phyloP scores from a whole-genome alignment of 2,329 filamentous ascomycete species.

The Pseudogymnoascus sp. region DNA sequence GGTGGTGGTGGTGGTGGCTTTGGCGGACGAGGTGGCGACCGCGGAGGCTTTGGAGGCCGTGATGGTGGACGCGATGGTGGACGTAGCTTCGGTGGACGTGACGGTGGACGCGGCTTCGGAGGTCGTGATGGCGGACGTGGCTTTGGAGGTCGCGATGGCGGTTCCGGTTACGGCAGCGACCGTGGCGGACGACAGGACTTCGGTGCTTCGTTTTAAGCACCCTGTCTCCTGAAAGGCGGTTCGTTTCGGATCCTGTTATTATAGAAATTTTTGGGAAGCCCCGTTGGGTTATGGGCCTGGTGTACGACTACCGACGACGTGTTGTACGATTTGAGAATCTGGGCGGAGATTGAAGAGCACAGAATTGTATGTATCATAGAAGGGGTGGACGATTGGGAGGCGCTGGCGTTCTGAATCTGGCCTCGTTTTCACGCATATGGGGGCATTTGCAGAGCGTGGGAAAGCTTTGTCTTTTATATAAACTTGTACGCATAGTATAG shows the following conservation, averaged over 20 bases:
- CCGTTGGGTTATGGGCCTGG: not conserved
- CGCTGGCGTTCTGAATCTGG: constrained; percentile 6
- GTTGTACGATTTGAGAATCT: not conserved
- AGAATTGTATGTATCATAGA: constrained; percentile 4
- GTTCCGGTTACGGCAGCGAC: constrained; percentile 5
- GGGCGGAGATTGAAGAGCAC: not conserved
- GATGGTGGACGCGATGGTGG: constrained; percentile 6
- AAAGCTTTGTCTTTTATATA: constrained; percentile 4
- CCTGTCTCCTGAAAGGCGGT: not conserved
- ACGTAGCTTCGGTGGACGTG: constrained; percentile 7
- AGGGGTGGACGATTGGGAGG: not conserved
- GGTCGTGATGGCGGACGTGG: constrained; percentile 9
- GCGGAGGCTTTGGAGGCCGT: not conserved
- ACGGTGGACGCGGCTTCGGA: not conserved
- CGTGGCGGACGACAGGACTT: not conserved
- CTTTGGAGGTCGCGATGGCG: constrained; percentile 9
- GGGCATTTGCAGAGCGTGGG: constrained; percentile 4
- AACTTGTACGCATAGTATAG: constrained; percentile 1
- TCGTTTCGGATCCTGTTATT: constrained; percentile 3
- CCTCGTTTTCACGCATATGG: not conserved
- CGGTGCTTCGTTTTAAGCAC: constrained; percentile 1
- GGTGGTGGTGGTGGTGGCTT: constrained; percentile 1
- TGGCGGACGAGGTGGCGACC: not conserved
- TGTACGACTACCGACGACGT: constrained; percentile 6
- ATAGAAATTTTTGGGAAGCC: not conserved